Evolutionary conservation across 2,329 filamentous ascomycete species (phyloP).

Genomic region (Leptodontidium sp.): DNA sequence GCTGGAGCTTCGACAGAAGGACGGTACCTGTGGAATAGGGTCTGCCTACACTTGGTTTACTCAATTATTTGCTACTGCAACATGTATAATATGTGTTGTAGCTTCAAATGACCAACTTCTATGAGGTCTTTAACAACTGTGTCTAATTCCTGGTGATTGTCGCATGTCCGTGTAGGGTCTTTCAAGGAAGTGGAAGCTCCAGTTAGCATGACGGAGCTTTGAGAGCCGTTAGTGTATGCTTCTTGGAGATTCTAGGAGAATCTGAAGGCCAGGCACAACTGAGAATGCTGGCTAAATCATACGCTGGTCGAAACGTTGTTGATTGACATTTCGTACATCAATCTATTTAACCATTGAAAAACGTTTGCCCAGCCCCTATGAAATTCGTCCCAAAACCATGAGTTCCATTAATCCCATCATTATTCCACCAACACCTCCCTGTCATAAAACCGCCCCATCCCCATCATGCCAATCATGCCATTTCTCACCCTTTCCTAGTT

Average conservation of each 20-base stretch:
- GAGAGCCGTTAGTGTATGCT: not conserved
- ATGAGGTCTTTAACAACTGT: not conserved
- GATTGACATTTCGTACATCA: constrained; percentile 22
- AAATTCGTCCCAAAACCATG: constrained; percentile 38
- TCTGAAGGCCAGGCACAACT: not conserved
- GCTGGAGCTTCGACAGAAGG: not conserved
- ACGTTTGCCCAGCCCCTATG: constrained; percentile 30
- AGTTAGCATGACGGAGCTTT: not conserved
- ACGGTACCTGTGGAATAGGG: no score
- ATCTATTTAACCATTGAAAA: constrained; percentile 34
- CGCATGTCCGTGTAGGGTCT: not conserved
- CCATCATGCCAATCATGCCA: constrained; percentile 15
- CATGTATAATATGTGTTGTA: not conserved
- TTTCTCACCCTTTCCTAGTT: constrained; percentile 14
- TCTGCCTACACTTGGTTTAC: not conserved
- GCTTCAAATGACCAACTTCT: not conserved
- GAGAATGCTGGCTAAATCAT: not conserved
- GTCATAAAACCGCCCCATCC: constrained; percentile 22
- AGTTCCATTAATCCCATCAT: constrained; percentile 32
- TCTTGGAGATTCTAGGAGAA: not conserved
- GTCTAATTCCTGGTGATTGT: not conserved
- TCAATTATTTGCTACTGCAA: not conserved
- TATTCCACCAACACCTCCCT: constrained; percentile 24
- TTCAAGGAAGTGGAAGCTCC: not conserved
- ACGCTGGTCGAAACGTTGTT: not conserved